These are phyloP conservation scores for Anthostomella pinea DNA, from an alignment of 2,329 filamentous ascomycete genomes.

Conservation along the genomic window DNA sequence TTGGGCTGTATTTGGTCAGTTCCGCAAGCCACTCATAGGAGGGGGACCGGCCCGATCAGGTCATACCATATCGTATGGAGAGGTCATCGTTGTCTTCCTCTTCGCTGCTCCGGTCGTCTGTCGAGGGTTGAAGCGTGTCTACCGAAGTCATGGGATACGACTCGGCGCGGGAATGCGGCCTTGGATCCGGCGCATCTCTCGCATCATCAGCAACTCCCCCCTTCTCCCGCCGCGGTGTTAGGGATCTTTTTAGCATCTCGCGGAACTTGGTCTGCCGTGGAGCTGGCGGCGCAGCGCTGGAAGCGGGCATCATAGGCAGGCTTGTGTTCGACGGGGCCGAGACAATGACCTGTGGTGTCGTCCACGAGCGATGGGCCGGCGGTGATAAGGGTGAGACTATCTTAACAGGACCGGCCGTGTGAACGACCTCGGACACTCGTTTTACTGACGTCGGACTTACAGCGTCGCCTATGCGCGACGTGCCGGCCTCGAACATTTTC, in stretches of 20 bases:
- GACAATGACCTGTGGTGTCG: slow-evolving; percentile 6
- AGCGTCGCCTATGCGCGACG: slow-evolving; percentile 1
- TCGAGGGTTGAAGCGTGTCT: slow-evolving; percentile 8
- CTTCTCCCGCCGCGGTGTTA: slow-evolving; percentile 13
- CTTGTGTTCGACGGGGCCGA: background rate
- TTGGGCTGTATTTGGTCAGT: slow-evolving; percentile 18
- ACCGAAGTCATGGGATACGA: slow-evolving; percentile 17
- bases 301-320: background rate
- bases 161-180: slow-evolving; percentile 13
- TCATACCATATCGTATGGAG: slow-evolving; percentile 22
- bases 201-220: slow-evolving; percentile 2
- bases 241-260: slow-evolving; percentile 20
- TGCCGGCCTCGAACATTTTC: background rate
- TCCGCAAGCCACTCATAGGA: background rate
- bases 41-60: too few species aligned
- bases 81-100: slow-evolving; percentile 19
- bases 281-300: slow-evolving; percentile 1
- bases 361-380: background rate
- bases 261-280: slow-evolving; percentile 19
- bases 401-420: too few species aligned
- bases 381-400: too few species aligned
- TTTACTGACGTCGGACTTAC: background rate
- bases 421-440: background rate
- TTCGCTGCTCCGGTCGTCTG: slow-evolving; percentile 10
- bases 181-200: slow-evolving; percentile 7